Conservation (phyloP, 1,139 yeast species). For the Arxiozyma heterogenica region DNA sequence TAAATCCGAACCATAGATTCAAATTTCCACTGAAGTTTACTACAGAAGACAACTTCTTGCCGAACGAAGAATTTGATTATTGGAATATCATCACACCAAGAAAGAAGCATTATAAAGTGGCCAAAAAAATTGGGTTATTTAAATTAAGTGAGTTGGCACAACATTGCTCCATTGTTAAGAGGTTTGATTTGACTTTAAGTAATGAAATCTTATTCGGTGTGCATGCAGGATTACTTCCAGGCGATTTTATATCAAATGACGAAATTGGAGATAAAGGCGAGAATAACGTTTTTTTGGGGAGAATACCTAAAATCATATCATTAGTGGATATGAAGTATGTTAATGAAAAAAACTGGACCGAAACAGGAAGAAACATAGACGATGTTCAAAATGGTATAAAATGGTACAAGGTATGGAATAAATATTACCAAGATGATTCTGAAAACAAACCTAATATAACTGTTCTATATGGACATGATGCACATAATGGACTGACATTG, state of each 20-base stretch:
- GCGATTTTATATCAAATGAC: constrained; percentile 10
- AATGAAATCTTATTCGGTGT: constrained; percentile 17
- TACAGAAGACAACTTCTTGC: constrained; percentile 13
- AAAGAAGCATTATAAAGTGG: constrained; percentile 16
- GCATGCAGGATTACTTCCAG: constrained; percentile 29
- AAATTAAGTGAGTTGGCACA: constrained; percentile 15
- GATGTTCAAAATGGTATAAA: constrained; percentile 11
- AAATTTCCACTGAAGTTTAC: constrained; percentile 8
- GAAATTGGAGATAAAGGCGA: not conserved
- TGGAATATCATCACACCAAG: constrained; percentile 14
- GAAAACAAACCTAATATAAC: constrained; percentile 40
- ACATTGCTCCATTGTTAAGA: constrained; percentile 17
- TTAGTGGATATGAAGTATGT: constrained; percentile 28
- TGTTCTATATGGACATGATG: constrained; percentile 89
- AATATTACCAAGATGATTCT: constrained; percentile 2
- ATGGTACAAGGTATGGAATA: constrained; percentile 29
- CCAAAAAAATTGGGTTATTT: constrained; percentile 15
- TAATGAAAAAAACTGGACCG: constrained; percentile 17
- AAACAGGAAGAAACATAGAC: constrained; percentile 16
- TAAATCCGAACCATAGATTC: constrained; percentile 4
- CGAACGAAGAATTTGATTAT: constrained; percentile 3
- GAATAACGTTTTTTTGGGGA: not conserved
- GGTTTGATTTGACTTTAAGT: constrained; percentile 12
- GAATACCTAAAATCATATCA: constrained; percentile 11
- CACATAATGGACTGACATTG: constrained; percentile 62